Evolutionary conservation across 139 green algal genomes (phyloP).

Genomic region (Deuterostichococcus epilithicus): DNA sequence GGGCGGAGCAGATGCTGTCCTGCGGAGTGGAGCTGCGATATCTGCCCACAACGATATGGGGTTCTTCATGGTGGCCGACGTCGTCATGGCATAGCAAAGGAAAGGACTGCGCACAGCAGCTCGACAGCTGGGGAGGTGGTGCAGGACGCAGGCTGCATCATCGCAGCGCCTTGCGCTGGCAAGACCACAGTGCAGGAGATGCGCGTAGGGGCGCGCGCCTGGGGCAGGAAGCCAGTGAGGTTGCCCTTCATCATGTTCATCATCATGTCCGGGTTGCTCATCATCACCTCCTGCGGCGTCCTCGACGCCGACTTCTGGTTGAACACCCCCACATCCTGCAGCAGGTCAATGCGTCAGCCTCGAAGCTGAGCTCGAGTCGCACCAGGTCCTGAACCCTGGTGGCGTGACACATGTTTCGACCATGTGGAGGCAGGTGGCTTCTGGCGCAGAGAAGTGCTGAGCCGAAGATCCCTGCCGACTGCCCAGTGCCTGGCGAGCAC

Average conservation of each 20-base stretch:
- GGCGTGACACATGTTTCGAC: too few species aligned
- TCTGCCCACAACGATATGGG: too few species aligned
- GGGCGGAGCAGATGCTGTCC: too few species aligned
- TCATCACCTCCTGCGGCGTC: slow-evolving; percentile 78
- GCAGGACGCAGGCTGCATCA: neutral
- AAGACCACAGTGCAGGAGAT: neutral
- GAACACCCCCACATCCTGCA: slow-evolving; percentile 64
- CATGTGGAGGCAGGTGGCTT: neutral
- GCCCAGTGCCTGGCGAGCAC: too few species aligned
- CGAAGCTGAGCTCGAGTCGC: too few species aligned
- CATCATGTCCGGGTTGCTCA: slow-evolving; percentile 83
- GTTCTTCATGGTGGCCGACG: too few species aligned
- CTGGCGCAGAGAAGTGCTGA: neutral
- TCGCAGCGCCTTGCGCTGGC: too few species aligned
- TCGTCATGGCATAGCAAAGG: too few species aligned
- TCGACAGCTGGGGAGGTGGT: neutral
- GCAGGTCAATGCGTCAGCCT: neutral
- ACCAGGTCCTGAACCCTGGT: too few species aligned
- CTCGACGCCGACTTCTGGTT: slow-evolving; percentile 47
- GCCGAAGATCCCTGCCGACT: too few species aligned
- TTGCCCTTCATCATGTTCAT: slow-evolving; percentile 91
- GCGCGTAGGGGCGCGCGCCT: slow-evolving; percentile 52
- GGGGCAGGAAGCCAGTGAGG: slow-evolving; percentile 68
- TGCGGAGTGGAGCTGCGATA: too few species aligned
- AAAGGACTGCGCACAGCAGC: neutral